Evolutionary conservation across 176 grass and related monocot species (phyloP), one percentile per base, ranked within the genome.

Genomic region (Eremochloa ophiuroides): DNA sequence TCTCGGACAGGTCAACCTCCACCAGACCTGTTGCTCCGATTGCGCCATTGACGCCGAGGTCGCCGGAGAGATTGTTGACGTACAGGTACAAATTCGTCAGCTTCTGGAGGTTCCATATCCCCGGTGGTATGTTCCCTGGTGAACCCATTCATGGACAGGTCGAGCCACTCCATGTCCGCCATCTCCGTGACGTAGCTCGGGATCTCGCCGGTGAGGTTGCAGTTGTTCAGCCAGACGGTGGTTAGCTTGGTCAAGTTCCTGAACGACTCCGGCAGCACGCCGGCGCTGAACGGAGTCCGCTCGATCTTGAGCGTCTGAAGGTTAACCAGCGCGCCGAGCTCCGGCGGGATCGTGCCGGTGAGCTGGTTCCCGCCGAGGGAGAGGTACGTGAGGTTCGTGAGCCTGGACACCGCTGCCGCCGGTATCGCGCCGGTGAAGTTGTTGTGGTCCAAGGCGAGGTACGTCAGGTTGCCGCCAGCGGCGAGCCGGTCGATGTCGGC

Each of bases 91-190:
- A 8, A 35, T 41, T 13, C 58, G 74, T 31, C 81, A 98, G 22
- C 6, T 95, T 93, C 13, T 7, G 4, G 4, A 98, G 77, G 35
- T 69, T 91, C 96, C 96, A 95, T 23, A 98, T 85, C 2, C 63
- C 77, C 1, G 76, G 65, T 0, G 92, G 95, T 25, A 98, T 77
- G 39, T 4, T 66, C 2, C 93, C 96, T n/a, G 25, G 64, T 77
- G 74, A 98, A 84, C 0, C 63, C 38, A 56, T 95, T 98, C 4
- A 0, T 0, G 0, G 90, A 65, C 62, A 98, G 58, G 37, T 93
- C 90, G 0, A 98, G 74, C 11, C 31, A 34, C 50, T 76, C 61
- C 81, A 98, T 28, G 12, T 71, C 66, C 8, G 26, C 0, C 71
- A 95, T 31, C 4, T 69, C 60, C 0, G 75, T 26, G 53, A 99